Base-by-base conservation (phyloP, 2,329 filamentous ascomycete genomes). In the Colletotrichum noveboracense region DNA sequence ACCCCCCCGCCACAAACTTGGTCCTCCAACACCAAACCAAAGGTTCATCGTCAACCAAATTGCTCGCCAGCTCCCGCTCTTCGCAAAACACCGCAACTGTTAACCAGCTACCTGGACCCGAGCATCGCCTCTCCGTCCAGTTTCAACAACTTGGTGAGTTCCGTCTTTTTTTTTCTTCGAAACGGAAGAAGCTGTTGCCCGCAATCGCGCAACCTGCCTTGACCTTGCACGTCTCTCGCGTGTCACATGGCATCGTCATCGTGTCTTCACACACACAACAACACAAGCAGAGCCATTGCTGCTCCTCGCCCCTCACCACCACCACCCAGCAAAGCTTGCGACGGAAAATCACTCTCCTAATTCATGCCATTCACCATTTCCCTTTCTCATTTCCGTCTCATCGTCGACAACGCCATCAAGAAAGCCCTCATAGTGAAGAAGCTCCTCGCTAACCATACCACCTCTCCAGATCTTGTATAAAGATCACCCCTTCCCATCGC, bases 201-300 rank as follows among this genome's bases (percentile, higher is more conserved):
- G 34, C 56, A 32, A 21, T 12, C 9, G 70, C 70, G 56, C 69
- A 73, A 56, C 28, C n/a, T 66, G 69, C 56, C 70, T 61, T 55
- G 71, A 43, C 65, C 68, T 43, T 56, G 38, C 21, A 55, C 32
- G 43, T 56, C 64, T 58, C 26, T 62, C 56, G 43, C 26, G 30
- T 56, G 48, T 76, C 74, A 76, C 74, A 76, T 76, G 70, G 74
- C 70, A 69, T 65, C 64, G 65, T 73, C 74, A 74, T 74, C 64
- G 34, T 66, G 48, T 60, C 34, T 52, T 21, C n/a, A 52, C 43
- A 52, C 38, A 43, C 43, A 52, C n/a, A 52, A 48, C 9, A 52
- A 60, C 64, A 64, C 58, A 34, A 69, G 32, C 28, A 18, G 30
- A 71, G 58, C 48, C 43, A 52, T 52, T 61, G 10, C 28, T 66